Conservation (phyloP, 176 grass and related monocot genomes). For the Lolium perenne region DNA sequence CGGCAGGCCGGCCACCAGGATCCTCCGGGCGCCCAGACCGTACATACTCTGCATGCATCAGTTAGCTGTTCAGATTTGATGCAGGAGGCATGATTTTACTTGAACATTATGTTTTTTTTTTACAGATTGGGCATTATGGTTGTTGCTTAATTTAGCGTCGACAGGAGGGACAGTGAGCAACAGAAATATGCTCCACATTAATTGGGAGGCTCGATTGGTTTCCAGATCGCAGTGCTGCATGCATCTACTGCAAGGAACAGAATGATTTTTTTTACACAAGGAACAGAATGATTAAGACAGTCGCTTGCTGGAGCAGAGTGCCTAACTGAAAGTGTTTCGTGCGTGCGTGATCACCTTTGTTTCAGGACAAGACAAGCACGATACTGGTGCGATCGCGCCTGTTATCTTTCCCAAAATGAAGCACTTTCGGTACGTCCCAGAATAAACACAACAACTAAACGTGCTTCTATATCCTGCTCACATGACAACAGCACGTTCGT, state of each 20-base stretch:
- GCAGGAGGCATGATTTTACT: not conserved
- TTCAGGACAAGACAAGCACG: not conserved
- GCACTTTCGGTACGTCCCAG: constrained; percentile 6
- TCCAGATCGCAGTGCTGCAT: not conserved
- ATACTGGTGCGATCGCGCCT: not conserved
- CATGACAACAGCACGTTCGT: not conserved
- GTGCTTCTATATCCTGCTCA: not conserved
- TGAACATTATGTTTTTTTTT: not conserved
- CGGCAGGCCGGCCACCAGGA: constrained; percentile 43
- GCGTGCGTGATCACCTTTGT: not conserved
- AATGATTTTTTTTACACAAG: too few relatives aligned
- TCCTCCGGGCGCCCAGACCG: constrained; percentile 26
- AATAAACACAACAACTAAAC: not conserved
- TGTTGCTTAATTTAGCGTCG: not conserved
- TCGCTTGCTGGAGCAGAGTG: constrained; percentile 30
- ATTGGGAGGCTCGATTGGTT: not conserved
- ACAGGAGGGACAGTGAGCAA: not conserved
- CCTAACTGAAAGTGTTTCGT: not conserved
- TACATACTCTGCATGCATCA: constrained; percentile 44
- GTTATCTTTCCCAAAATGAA: constrained; percentile 4
- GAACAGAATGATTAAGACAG: not conserved
- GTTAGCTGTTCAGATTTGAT: not conserved
- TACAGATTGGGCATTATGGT: not conserved
- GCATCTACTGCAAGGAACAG: too few relatives aligned
- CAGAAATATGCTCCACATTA: not conserved